A percentile compares a stretch with the other conserved stretches of the same genome.
Evolutionary conservation across 169 alveolate genomes (phyloP).

Genomic region (Plasmodium vivax): DNA sequence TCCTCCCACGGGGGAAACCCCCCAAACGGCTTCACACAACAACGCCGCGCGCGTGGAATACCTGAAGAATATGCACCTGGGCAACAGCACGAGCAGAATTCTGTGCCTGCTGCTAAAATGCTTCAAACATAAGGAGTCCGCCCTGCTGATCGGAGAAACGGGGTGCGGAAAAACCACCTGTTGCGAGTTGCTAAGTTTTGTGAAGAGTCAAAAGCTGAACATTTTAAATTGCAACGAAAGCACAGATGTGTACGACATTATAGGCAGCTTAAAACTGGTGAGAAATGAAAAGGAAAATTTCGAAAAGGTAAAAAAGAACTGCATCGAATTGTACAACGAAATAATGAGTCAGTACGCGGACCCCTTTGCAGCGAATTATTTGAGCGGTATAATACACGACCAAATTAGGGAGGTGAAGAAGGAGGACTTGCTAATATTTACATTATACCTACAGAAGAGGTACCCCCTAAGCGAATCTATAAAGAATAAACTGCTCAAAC

Average conservation of each 20-base stretch:
- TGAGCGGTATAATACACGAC: conserved; percentile 66
- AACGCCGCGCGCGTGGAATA: conserved; percentile 48
- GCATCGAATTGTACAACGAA: conserved; percentile 67
- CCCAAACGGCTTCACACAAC: conserved; percentile 41
- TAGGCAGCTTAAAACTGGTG: conserved; percentile 95
- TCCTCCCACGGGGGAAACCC: not conserved
- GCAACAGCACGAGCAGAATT: conserved; percentile 85
- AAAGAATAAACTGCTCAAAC: not conserved
- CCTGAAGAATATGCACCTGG: conserved; percentile 78
- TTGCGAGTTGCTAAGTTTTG: conserved; percentile 91
- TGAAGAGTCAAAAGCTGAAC: conserved; percentile 76
- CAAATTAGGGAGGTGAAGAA: conserved; percentile 53
- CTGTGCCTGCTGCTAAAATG: conserved; percentile 93
- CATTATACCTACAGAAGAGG: conserved; percentile 43
- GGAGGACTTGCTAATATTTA: conserved; percentile 37
- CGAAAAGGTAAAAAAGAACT: conserved; percentile 48
- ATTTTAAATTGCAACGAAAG: conserved; percentile 97
- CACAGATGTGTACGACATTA: conserved; percentile 97
- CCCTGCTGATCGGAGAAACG: conserved; percentile 99
- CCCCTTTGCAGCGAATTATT: conserved; percentile 16
- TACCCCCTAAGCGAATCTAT: conserved; percentile 22
- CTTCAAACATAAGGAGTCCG: conserved; percentile 95
- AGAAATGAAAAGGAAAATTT: conserved; percentile 76
- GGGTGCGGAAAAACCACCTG: conserved; percentile 99
- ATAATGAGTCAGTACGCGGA: conserved; percentile 25